Evolutionary conservation across 257 asterid species (phyloP).

Genomic region (Solanum phureja): DNA sequence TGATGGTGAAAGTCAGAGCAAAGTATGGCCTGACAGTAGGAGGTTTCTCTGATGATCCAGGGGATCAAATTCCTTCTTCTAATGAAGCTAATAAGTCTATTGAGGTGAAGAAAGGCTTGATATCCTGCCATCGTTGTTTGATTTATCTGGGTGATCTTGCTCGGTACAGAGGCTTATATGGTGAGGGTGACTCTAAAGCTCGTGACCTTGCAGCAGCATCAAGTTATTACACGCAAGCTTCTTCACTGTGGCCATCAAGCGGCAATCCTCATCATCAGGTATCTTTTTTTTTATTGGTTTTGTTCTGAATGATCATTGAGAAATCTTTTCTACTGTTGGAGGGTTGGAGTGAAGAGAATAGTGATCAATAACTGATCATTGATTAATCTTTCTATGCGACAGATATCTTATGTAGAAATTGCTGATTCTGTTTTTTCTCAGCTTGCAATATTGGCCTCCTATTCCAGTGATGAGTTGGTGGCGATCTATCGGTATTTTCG

Average conservation of each 20-base stretch:
- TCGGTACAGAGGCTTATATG: conserved; percentile 90
- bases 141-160: conserved; percentile 96
- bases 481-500: conserved; percentile 87
- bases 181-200: conserved; percentile 80
- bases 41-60: conserved; percentile 53
- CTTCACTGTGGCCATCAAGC: conserved; percentile 83
- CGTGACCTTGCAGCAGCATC: conserved; percentile 90
- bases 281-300: background rate
- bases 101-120: conserved; percentile 65
- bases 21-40: conserved; percentile 79
- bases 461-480: conserved; percentile 76
- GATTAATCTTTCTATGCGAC: background rate
- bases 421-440: conserved; percentile 19
- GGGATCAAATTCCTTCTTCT: conserved; percentile 36
- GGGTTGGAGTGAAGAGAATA: background rate
- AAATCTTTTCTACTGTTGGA: background rate
- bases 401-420: background rate
- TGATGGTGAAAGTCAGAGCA: conserved; percentile 78
- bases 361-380: background rate
- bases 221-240: conserved; percentile 83
- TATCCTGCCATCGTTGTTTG: conserved; percentile 91
- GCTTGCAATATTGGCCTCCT: conserved; percentile 94
- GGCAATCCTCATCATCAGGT: conserved; percentile 99
- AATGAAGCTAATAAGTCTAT: conserved; percentile 57
- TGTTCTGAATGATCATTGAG: background rate